Evolutionary conservation across 441 rosid species (phyloP), one percentile per base, ranked within the genome.

Genomic region (Pelargonium myrrhifolium): DNA sequence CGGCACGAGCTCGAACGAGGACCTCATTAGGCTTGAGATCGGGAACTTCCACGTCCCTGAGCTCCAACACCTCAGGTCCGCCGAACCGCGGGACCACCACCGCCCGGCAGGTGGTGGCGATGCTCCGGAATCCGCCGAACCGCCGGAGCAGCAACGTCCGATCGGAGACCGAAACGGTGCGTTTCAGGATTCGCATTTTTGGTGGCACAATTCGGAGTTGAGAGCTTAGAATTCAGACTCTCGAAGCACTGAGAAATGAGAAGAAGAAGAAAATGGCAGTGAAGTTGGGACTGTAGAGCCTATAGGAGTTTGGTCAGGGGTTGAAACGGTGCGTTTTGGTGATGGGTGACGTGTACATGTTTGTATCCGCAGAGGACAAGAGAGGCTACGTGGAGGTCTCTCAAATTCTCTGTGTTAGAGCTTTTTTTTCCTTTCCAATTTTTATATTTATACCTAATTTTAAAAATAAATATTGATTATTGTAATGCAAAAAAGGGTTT

Each of bases 31-130:
- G 83, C 73, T 86, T 86, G 15, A 93, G 89, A 71, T 83, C 83
- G 62, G 99, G 97, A 56, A 93, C 90, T 28, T 77, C 83, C 9
- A 89, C 92, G 75, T 86, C 77, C 37, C 96, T 87, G 74, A 91
- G 83, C 85, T 88, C 88, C 69, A 91, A 80, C 66, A 87, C 90
- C 77, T 88, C 95, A 18, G 99, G 93, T 12, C 96, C 96, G 15
- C 99, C 99, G 72, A 89, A 91, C 21, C 93, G 90, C 8, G 96
- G 96, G 42, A 93, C 65, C 70, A 91, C 68, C 76, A 91, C 99
- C 12, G 93, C 97, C 66, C 96, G 83, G 80, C 97, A 91, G 64
- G 79, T 79, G 55, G 86, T 89, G 39, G 77, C 84, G 40, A 84
- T 63, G 68, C 72, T 71, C 17, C 97, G 59, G 37, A 18, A 5